Percentiles rank a stretch among this genome's conserved stretches.
phyloP scores from a whole-genome alignment of 306 rosid species.

The Malus asiatica region DNA sequence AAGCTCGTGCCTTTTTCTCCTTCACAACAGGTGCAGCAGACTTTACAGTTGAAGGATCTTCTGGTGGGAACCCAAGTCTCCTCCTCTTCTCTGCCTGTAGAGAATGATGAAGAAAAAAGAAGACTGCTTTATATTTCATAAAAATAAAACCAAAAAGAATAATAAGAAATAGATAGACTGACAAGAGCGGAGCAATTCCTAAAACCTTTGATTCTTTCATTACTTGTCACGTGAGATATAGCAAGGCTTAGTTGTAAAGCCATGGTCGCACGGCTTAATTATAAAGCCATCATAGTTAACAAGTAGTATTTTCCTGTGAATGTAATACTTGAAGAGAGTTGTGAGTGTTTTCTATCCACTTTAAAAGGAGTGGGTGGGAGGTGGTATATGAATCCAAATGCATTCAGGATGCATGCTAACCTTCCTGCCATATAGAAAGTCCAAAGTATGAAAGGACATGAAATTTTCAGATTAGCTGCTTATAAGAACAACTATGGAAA shows the following conservation, averaged over 20 bases:
- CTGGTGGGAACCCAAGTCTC: conserved; percentile 79
- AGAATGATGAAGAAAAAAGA: conserved; percentile 4
- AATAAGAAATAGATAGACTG: neutral
- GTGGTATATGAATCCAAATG: neutral
- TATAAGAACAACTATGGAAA: neutral
- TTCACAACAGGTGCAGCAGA: conserved; percentile 67
- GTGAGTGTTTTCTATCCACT: neutral
- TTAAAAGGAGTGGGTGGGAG: neutral
- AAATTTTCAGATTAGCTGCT: neutral
- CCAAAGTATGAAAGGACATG: neutral
- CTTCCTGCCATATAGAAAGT: neutral
- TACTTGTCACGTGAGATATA: neutral
- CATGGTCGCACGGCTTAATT: neutral
- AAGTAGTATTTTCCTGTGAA: neutral
- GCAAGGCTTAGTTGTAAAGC: neutral
- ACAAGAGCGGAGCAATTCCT: neutral
- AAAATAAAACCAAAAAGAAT: neutral
- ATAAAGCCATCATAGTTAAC: neutral
- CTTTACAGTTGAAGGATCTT: conserved; percentile 64
- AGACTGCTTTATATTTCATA: neutral
- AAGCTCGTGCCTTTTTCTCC: conserved; percentile 67
- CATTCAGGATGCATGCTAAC: neutral
- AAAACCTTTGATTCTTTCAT: neutral
- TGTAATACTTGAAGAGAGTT: neutral
- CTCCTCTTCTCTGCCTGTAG: conserved; percentile 91